Evolutionary conservation across 768 basidiomycete genomes (phyloP), one percentile per base, ranked within the genome.

Genomic region (Boletellus ananiceps): DNA sequence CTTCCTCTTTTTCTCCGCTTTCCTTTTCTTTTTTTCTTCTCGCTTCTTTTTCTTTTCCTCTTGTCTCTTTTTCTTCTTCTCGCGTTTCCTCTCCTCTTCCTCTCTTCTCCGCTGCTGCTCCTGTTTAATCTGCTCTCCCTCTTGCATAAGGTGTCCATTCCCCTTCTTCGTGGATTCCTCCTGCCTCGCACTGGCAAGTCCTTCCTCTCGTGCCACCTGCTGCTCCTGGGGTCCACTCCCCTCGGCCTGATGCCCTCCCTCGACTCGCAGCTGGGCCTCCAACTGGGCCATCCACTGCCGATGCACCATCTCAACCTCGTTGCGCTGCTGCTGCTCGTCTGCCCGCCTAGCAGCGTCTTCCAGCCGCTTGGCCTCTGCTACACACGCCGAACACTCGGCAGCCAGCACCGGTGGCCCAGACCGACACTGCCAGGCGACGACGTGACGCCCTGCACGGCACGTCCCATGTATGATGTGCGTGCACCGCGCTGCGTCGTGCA

Each of bases 361-460:
- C 0, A 69, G 72, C 7, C 61, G 51, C 50, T 68, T 70, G 1
- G 52, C 61, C 33, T 73, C 74, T 18, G 68, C 61, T 3, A 74
- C 69, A 57, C 83, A 85, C 33, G 66, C 65, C 7, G 33, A 40
- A 57, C 83, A 85, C 8, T 27, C 27, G 2, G 47, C 51, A 0
- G 61, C 37, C 3, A 74, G 73, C 1, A 49, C 27, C 27, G 27
- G 27, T 8, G 27, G 56, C 0, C 59, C 60, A 40, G 72, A 44
- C 34, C 68, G 61, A 49, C 83, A 86, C 52, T 68, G 65, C 65
- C 72, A 77, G 0, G 50, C 49, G 33, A 66, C 65, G 1, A 39
- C 40, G 50, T 87, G 84, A 0, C 72, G 71, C 4, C 71, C 69
- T 3, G 65, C 52, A 0, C 32, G 6, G 59, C 85, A 86, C 42